Evolutionary conservation across 106 monocot species (phyloP).

Genomic region (Platanthera zijinensis): DNA sequence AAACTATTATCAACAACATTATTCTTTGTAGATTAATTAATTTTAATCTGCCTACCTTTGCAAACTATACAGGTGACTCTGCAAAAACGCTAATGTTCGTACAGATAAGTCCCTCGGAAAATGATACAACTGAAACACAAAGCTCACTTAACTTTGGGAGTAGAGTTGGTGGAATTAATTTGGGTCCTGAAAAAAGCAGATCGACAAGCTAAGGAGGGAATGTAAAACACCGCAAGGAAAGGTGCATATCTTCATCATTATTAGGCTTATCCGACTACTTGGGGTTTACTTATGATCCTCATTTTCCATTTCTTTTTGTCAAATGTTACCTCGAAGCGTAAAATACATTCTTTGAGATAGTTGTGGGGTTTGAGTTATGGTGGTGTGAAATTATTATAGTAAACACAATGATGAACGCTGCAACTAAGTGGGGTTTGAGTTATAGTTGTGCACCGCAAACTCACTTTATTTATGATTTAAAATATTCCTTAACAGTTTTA

Average conservation of each 20-base stretch:
- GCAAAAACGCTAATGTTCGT: slow-evolving; percentile 86
- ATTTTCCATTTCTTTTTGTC: too few species aligned
- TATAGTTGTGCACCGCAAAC: too few species aligned
- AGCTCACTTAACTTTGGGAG: slow-evolving; percentile 87
- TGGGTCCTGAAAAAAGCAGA: slow-evolving; percentile 83
- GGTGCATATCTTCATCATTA: slow-evolving; percentile 22
- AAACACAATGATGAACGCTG: too few species aligned
- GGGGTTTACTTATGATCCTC: too few species aligned
- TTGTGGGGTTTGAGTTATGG: too few species aligned
- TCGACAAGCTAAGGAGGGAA: slow-evolving; percentile 72
- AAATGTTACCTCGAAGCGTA: too few species aligned
- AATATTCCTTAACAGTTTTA: too few species aligned
- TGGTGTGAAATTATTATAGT: too few species aligned
- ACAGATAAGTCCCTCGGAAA: slow-evolving; percentile 82
- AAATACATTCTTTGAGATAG: too few species aligned
- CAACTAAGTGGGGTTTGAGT: too few species aligned
- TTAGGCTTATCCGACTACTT: too few species aligned
- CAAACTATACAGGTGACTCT: slow-evolving; percentile 50
- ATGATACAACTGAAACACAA: slow-evolving; percentile 66
- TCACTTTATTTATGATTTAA: too few species aligned
- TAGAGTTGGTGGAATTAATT: slow-evolving; percentile 66
- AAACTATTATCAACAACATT: not conserved
- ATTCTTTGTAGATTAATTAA: not conserved
- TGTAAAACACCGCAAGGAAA: slow-evolving; percentile 66
- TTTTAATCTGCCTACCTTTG: not conserved